Base-by-base conservation (phyloP, 768 basidiomycete genomes). In the Hericium coralloides region DNA sequence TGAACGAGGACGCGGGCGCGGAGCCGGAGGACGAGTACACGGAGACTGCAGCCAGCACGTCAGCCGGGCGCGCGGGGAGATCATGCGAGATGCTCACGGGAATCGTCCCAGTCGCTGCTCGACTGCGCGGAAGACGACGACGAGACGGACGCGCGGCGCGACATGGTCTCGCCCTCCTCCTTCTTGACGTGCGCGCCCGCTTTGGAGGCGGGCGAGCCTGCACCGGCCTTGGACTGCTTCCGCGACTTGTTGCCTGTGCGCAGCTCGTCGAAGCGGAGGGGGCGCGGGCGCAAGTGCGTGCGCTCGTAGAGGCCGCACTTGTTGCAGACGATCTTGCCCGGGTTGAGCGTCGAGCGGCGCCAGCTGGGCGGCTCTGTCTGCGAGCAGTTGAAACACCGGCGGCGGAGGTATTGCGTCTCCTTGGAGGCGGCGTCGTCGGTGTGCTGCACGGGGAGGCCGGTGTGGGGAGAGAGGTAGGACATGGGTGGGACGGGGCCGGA, bases 311-410 rank as follows among this genome's bases (percentile, higher is more conserved):
- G 78, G 10, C 91, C 91, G 62, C 91, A 93, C 75, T 93, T 93
- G 79, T 93, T 93, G 79, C 91, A 93, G 48, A 93, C 91, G 66
- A 93, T 93, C 72, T 93, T 93, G 61, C 91, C 91, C 0, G 88
- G 89, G 70, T 91, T 90, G 66, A 93, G 84, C 4, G 91, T 92
- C 31, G 83, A 86, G 48, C 91, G 82, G 55, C 91, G 85, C 91
- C 91, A 93, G 23, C 82, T 85, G 7, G 91, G 91, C 0, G 91
- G 91, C 68, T 93, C 91, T 2, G 91, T 93, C 18, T 91, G 91
- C 67, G 91, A 90, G 73, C 91, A 93, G 72, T 93, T 93, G 78
- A 87, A 89, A 73, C 91, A 93, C 9, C 89, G 79, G 39, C 91
- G 79, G 22, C 91, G 87, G 56, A 93, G 84, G 68, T 90, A 92